These are phyloP conservation scores for Coemansia sp. DNA, from an alignment of 192 early-diverging fungal genomes.

Conservation along the genomic window DNA sequence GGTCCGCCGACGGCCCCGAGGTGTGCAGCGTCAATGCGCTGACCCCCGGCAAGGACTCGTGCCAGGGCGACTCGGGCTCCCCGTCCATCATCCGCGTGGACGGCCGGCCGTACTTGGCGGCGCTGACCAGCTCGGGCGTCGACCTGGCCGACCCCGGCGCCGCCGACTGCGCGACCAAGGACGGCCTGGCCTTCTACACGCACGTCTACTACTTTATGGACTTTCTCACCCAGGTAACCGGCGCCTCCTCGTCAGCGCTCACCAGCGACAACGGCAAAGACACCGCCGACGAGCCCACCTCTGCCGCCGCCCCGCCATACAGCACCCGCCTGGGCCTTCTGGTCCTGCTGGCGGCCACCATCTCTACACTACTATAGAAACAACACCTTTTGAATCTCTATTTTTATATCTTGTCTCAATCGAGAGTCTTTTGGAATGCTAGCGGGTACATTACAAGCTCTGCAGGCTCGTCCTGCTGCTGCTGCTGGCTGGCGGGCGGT, in stretches of 20 bases:
- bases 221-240: conserved; percentile 29
- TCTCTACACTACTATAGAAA: neutral
- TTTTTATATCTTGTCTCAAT: neutral
- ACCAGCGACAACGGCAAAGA: conserved; percentile 1
- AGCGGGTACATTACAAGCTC: conserved; percentile 14
- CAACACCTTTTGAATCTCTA: neutral
- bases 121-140: conserved; percentile 36
- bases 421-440: neutral
- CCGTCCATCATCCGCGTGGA: conserved; percentile 20
- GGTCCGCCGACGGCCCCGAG: conserved; percentile 26
- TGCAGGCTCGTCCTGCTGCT: neutral
- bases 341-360: too few species aligned
- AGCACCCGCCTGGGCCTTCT: too few species aligned
- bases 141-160: conserved; percentile 25
- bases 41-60: conserved; percentile 50
- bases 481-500: neutral
- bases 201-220: conserved; percentile 35
- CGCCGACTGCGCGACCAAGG: conserved; percentile 25
- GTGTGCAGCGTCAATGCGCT: conserved; percentile 42
- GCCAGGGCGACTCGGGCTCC: conserved; percentile 50
- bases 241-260: neutral
- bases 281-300: neutral
- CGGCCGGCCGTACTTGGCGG: conserved; percentile 20
- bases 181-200: conserved; percentile 48
- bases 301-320: neutral